Evolutionary conservation across 371 early-diverging fungal genomes (phyloP).

Genomic region (Circinella minor): DNA sequence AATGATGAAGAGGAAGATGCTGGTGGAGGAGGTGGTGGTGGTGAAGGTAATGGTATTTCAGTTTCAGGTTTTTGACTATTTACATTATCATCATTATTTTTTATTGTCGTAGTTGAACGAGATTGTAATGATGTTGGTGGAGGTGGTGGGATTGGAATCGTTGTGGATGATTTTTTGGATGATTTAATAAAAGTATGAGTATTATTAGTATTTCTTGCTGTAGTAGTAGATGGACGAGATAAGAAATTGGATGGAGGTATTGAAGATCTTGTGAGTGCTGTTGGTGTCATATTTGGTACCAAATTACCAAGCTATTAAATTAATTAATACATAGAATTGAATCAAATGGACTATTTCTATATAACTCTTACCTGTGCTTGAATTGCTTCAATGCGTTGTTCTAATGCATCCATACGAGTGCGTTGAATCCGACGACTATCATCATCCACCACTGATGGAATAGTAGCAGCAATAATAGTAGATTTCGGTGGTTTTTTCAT

Average conservation of each 20-base stretch:
- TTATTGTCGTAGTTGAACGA: background rate
- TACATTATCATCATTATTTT: background rate
- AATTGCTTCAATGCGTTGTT: conserved; percentile 12
- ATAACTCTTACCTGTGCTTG: conserved; percentile 10
- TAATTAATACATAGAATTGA: no score
- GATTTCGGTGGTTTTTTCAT: background rate
- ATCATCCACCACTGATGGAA: background rate
- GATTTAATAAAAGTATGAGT: no score
- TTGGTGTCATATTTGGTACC: background rate
- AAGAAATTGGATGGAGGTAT: background rate
- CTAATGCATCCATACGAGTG: conserved; percentile 14
- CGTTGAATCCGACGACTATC: conserved; percentile 1
- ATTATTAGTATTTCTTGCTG: no score
- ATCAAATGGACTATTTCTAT: background rate
- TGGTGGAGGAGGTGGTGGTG: background rate
- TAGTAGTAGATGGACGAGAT: background rate
- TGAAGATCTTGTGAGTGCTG: background rate
- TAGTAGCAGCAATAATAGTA: no score
- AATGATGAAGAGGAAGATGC: no score
- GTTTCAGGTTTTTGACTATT: background rate
- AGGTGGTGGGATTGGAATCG: background rate
- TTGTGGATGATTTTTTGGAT: background rate
- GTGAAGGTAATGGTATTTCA: conserved; percentile 6
- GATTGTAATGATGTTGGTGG: background rate
- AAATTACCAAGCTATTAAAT: background rate